Base-by-base conservation (phyloP, 305 asterid genomes). In the Lippia alba region DNA sequence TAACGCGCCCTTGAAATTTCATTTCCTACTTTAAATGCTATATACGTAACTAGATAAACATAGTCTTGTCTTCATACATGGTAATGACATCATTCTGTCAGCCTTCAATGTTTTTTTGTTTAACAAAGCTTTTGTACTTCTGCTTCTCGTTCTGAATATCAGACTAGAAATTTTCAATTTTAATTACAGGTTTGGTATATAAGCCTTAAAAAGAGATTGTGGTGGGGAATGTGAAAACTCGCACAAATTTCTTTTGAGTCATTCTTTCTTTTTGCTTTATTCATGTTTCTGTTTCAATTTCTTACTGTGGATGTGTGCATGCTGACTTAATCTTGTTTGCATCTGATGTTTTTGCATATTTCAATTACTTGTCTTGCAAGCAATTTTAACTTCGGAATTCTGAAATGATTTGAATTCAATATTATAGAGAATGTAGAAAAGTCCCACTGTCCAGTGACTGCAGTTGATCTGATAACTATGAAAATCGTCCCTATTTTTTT, bases 331-430 rank as follows among this genome's bases (percentile, higher is more conserved):
- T 44, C 33, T 68, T 32, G 61, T 68, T 69, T 15, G 53, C 76
- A 41, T 67, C 33, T 78, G 64, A 40, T 18, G 61, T 54, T 45
- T 65, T 55, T 49, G 40, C 58, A 48, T 74, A 34, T 32, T 72
- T 50, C 20, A 45, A 60, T 36, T 68, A 46, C 55, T 62, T 56
- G 64, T 65, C 46, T 56, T 53, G 46, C 40, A 17, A 59, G 57
- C 61, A 17, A 41, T 8, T 36, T 36, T 4, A 36, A 5, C 41
- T 8, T 36, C 9, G 1, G 9, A 36, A 5, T 36, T 36, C 41
- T 4, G 41, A 36, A 36, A 36, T 36, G 30, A 24, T 24, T 24
- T 24, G 30, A 24, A 24, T 24, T 24, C 30, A 24, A 24, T 36
- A 36, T 36, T 36, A 36, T 36, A 36, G 41, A 36, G 9, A 2